Evolutionary conservation across 2,329 filamentous ascomycete species (phyloP).

Genomic region (Madurella fahalii): DNA sequence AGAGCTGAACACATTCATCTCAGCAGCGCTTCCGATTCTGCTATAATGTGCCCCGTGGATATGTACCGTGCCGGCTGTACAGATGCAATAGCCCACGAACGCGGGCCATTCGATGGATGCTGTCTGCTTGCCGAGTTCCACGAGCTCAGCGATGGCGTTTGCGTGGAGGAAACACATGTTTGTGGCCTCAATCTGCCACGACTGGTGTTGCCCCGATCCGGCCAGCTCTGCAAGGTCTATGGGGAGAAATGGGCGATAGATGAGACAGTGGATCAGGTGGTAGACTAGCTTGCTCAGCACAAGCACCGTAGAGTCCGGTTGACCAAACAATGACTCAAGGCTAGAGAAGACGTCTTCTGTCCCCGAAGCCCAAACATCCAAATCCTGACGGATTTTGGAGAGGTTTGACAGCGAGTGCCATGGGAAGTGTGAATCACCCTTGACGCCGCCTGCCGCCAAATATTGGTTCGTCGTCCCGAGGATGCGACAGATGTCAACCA

Average conservation of each 20-base stretch:
- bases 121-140: constrained; percentile 71
- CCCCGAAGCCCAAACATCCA: constrained; percentile 80
- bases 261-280: constrained; percentile 79
- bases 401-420: constrained; percentile 85
- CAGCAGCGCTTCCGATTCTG: constrained; percentile 42
- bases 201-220: constrained; percentile 78
- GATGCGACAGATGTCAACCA: constrained; percentile 80
- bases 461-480: constrained; percentile 81
- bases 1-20: constrained; percentile 59
- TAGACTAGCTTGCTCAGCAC: constrained; percentile 84
- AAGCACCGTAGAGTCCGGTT: constrained; percentile 71
- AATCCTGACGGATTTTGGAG: constrained; percentile 78
- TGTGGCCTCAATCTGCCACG: constrained; percentile 88
- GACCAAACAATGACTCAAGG: constrained; percentile 69
- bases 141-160: constrained; percentile 79
- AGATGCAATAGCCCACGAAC: constrained; percentile 82
- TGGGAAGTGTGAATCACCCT: constrained; percentile 84
- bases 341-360: constrained; percentile 76
- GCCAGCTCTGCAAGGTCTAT: constrained; percentile 78
- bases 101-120: constrained; percentile 78
- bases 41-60: constrained; percentile 81
- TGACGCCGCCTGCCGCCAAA: constrained; percentile 78
- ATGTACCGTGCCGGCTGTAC: constrained; percentile 82
- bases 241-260: constrained; percentile 82
- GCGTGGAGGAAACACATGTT: constrained; percentile 83